Evolutionary conservation across 2,329 filamentous ascomycete species (phyloP), one percentile per base, ranked within the genome.

Genomic region (Huntiella abstrusa): DNA sequence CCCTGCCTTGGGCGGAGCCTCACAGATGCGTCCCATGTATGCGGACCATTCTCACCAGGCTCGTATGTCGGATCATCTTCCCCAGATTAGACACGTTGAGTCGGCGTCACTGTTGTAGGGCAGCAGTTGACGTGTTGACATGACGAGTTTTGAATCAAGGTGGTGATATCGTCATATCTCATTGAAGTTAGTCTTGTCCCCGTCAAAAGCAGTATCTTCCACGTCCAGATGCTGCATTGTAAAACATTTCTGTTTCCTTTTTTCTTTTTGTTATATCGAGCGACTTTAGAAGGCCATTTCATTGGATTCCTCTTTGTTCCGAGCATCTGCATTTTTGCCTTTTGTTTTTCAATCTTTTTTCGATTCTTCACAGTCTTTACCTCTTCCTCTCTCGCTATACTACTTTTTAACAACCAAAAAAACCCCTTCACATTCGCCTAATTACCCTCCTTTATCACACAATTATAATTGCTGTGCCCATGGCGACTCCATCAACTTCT

Each of bases 1-100:
- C 58, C 77, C 77, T 52, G 70, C 74, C 10, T 64, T 82, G 52
- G 35, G 35, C 13, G 36, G 36, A n/a, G 32, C 12, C 13, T 13
- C 28, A 7, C 34, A 35, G 33, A 35, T 22, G 16, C 34, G 37
- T 7, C 35, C 35, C 4, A n/a, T 16, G 10, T 45, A 45, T 15
- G 19, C n/a, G 6, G 35, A 49, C 15, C 40, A 43, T 43, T 35
- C 37, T 4, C 43, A 43, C 15, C 48, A 49, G 39, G 33, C 40
- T 15, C 43, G 43, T 12, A 46, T 49, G 39, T 32, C 32, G 13
- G 47, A 49, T 10, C 48, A 49, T 17, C 7, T 49, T 16, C 16
- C 48, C 8, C 44, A 49, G 16, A 43, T 49, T 41, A 38, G 42
- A 33, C 40, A 49, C n/a, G 35, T 39, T 15, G 48, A 43, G 12